These are phyloP conservation scores for Metschnikowia shivogae DNA, from an alignment of 805 yeast genomes.

Conservation along the genomic window DNA sequence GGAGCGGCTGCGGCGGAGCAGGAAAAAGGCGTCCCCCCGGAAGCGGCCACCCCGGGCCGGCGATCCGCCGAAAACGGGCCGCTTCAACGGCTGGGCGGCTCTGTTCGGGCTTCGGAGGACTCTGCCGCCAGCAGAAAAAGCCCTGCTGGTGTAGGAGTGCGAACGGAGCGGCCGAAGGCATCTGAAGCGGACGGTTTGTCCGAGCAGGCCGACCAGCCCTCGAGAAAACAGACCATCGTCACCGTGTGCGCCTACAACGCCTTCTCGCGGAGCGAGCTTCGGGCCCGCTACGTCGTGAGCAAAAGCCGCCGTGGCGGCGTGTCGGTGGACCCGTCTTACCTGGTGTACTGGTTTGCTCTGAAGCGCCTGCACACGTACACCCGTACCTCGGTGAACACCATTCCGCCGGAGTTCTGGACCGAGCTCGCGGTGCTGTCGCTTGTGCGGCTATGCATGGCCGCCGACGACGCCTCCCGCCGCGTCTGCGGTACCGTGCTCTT, in stretches of 20 bases:
- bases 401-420: constrained; percentile 43
- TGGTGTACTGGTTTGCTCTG: constrained; percentile 9
- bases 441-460: constrained; percentile 50
- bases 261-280: constrained; percentile 67
- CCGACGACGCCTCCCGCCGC: constrained; percentile 52
- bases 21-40: constrained; percentile 16
- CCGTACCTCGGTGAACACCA: constrained; percentile 15
- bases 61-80: not conserved
- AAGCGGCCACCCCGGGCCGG: not conserved
- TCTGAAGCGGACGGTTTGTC: not conserved
- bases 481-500: constrained; percentile 54
- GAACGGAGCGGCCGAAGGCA: not conserved
- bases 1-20: constrained; percentile 20
- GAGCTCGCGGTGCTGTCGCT: constrained; percentile 58
- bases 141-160: not conserved
- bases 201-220: constrained; percentile 5
- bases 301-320: constrained; percentile 7
- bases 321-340: constrained; percentile 9
- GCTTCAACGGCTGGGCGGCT: no score
- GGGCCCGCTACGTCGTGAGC: constrained; percentile 52
- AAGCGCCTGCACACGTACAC: constrained; percentile 10
- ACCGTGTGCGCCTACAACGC: constrained; percentile 71
- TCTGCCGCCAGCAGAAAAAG: no score
- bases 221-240: constrained; percentile 32
- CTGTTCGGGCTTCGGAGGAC: no score